Evolutionary conservation across 2,329 filamentous ascomycete species (phyloP), one percentile per base, ranked within the genome.

Genomic region (Ophiostoma populinum): DNA sequence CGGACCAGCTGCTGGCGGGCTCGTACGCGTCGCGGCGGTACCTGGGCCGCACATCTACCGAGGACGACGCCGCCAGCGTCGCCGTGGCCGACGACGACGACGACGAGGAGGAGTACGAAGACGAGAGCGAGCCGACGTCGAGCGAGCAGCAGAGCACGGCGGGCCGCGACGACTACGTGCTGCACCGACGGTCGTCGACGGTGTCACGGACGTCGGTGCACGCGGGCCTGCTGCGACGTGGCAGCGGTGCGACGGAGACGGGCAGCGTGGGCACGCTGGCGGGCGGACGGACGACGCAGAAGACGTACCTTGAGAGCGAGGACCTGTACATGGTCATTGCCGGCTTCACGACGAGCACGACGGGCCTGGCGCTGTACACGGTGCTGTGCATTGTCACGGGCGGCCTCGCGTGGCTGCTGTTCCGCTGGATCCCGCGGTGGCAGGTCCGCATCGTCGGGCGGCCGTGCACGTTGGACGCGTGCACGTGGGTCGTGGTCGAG

Each of bases 271-370:
- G 67, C 33, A n/a, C n/a, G n/a, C n/a, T n/a, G n/a, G 61, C 60
- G 26, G 70, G 67, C 9, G 70, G 72, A 27, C 72, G 80, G 38
- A 63, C 69, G 19, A 92, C 69, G 47, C 90, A 98, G 54, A 95
- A 94, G 57, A 68, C 94, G 17, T 90, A 94, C 55, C 85, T 98
- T 56, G 65, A 75, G 39, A 92, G 82, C 27, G 90, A 98, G 54
- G 90, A 98, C 53, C 62, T 98, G 43, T 94, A 85, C 1, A 85
- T 94, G 47, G 87, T 86, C 19, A 74, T 95, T 49, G 83, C 87
- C 17, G 90, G 90, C 0, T 98, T 95, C 55, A 73, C 67, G 33
- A 94, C 85, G 4, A 87, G 78, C 43, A 54, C 57, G 4, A 41
- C 72, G 11, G 83, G 90, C 2, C 79, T 75, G 47, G 54, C 66